Evolutionary conservation across 2,329 filamentous ascomycete species (phyloP).

Genomic region (Alternaria gansuensis): DNA sequence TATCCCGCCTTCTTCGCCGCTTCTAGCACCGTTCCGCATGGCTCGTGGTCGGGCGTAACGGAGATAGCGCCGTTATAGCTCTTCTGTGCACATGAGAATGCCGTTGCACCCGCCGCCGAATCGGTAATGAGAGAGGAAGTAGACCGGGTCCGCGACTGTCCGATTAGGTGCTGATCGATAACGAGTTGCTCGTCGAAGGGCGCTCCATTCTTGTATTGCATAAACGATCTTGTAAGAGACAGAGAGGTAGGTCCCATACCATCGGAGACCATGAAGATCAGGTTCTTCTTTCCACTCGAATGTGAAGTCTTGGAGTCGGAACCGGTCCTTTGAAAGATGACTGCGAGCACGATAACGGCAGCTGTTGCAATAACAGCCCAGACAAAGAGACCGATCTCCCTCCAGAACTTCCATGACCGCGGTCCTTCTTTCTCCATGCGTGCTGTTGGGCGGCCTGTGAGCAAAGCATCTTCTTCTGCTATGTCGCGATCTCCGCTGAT

Average conservation of each 20-base stretch:
- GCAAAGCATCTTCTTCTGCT: conserved; percentile 69
- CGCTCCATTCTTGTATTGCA: conserved; percentile 78
- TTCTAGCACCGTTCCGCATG: conserved; percentile 92
- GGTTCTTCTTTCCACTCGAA: conserved; percentile 77
- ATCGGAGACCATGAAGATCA: conserved; percentile 99
- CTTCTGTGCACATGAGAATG: conserved; percentile 91
- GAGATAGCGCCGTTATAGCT: conserved; percentile 98
- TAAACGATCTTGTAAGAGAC: conserved; percentile 84
- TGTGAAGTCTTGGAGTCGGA: conserved; percentile 40
- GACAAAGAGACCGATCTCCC: conserved; percentile 77
- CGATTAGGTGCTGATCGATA: conserved; percentile 89
- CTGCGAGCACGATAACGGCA: conserved; percentile 79
- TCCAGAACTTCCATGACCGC: conserved; percentile 67
- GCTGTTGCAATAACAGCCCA: conserved; percentile 87
- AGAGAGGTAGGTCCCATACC: conserved; percentile 97
- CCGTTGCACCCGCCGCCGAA: conserved; percentile 95
- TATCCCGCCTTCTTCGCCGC: conserved; percentile 93
- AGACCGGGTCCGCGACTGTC: conserved; percentile 85
- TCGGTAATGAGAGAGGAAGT: conserved; percentile 89
- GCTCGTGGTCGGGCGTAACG: conserved; percentile 81
- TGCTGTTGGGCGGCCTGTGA: conserved; percentile 62
- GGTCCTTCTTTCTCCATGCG: conserved; percentile 35
- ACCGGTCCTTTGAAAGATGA: conserved; percentile 74
- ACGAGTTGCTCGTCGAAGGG: conserved; percentile 77
- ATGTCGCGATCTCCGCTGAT: conserved; percentile 64